Base-by-base conservation (phyloP, 2,329 filamentous ascomycete species). In the Coniochaeta sp. region DNA sequence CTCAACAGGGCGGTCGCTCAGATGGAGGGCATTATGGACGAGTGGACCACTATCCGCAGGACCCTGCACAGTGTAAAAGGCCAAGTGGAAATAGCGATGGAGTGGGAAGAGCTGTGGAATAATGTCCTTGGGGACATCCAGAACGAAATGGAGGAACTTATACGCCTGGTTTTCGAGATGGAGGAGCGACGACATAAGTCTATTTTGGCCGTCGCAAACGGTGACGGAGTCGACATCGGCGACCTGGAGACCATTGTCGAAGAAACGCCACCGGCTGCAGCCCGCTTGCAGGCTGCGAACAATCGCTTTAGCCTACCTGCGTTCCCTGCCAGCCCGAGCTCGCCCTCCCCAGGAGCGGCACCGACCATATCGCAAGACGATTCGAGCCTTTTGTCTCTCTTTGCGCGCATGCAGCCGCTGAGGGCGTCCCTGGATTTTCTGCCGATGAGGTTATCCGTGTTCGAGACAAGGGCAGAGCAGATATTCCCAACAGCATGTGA, bases 71-170 rank as follows among this genome's bases (percentile, higher is more conserved):
- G 72, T 24, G 87, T 96, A 52, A 95, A 95, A 65, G 81, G 81
- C 47, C 92, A 97, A 64, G 92, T 99, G 16, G 94, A 97, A 68
- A 84, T 96, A 53, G 94, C 94, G 46, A 95, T 97, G 91, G 94
- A 99, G 65, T 99, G 92, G 92, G 91, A 96, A 67, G 91, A 97
- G 70, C 76, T 99, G 31, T 97, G 94, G 92, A 90, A 90, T 60
- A 89, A 81, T 57, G 92, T 97, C 3, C 75, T 99, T 3, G 92
- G 91, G 42, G 92, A 97, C 65, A 96, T 97, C 55, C 89, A 91
- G 50, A 83, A 86, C 56, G 94, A 99, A 70, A 85, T 83, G 65
- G 66, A 68, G 48, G 66, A 91, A 18, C 59, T 70, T 2, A 60
- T 61, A 61, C 79, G 87, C 33, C 73, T 96, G 47, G 89, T 97